Conservation (phyloP, 441 rosid genomes). For the Jatropha multifida region DNA sequence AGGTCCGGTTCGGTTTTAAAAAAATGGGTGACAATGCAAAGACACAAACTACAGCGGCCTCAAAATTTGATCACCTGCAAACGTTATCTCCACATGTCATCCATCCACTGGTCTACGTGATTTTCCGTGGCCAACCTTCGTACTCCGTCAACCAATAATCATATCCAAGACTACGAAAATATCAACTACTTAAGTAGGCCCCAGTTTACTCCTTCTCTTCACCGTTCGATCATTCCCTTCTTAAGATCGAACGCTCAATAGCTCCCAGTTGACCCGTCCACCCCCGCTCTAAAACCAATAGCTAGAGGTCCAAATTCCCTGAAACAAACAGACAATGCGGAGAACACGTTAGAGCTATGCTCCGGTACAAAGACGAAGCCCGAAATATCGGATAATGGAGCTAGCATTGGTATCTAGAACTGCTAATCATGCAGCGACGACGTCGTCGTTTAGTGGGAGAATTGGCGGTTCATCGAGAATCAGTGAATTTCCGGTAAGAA, state of each 20-base stretch:
- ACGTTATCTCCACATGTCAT: constrained; percentile 34
- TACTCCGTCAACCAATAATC: not conserved
- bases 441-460: constrained; percentile 28
- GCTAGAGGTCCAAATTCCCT: not conserved
- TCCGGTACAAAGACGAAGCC: not conserved
- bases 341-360: not conserved
- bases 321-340: not conserved
- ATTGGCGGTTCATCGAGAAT: constrained; percentile 23
- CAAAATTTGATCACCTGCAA: not conserved
- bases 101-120: constrained; percentile 17
- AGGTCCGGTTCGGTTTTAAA: no score
- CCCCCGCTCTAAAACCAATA: not conserved
- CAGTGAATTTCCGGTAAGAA: constrained; percentile 34
- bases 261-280: not conserved
- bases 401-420: constrained; percentile 39
- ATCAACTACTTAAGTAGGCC: not conserved
- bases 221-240: not conserved
- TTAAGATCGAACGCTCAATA: not conserved
- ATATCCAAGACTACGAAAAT: not conserved
- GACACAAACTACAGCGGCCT: no score
- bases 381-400: constrained; percentile 39
- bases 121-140: not conserved
- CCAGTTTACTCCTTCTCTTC: not conserved
- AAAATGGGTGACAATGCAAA: no score
- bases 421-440: constrained; percentile 13